Conservation (phyloP, 108 stramenopile species). For the Conticribra weissflogii region DNA sequence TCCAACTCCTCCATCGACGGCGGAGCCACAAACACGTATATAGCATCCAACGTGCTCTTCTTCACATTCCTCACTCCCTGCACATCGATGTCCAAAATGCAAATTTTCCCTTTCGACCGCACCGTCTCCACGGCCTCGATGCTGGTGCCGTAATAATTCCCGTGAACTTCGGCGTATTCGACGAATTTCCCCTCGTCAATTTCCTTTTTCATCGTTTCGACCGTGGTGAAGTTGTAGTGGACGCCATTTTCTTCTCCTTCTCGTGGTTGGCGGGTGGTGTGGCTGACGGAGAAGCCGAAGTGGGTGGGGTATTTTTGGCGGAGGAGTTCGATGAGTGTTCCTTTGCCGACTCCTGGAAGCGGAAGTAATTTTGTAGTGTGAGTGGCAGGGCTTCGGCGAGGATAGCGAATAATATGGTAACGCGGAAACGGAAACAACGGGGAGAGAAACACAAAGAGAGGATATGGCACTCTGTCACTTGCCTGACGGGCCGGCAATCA, state of each 20-base stretch:
- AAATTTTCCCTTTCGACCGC: conserved; percentile 78
- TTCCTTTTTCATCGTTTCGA: conserved; percentile 83
- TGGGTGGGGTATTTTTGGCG: conserved; percentile 66
- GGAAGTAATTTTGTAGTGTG: neutral
- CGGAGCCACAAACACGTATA: conserved; percentile 90
- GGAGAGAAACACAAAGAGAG: too few species aligned
- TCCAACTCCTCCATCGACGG: conserved; percentile 93
- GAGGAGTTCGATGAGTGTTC: conserved; percentile 78
- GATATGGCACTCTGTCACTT: too few species aligned
- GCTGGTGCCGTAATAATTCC: conserved; percentile 94
- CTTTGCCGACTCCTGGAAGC: conserved; percentile 40
- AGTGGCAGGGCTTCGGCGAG: neutral
- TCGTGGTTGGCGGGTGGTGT: conserved; percentile 95
- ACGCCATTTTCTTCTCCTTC: conserved; percentile 87
- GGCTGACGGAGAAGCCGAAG: conserved; percentile 86
- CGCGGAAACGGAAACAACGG: neutral
- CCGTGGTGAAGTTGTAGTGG: conserved; percentile 93
- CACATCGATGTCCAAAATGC: conserved; percentile 95
- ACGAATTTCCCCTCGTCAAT: conserved; percentile 84
- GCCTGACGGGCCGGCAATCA: conserved; percentile 26
- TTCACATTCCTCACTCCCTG: conserved; percentile 83
- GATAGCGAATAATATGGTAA: neutral
- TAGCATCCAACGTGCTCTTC: conserved; percentile 46
- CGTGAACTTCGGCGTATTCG: conserved; percentile 95
- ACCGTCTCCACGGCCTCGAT: conserved; percentile 88